A percentile compares a stretch with the other conserved stretches of the same genome.
Conservation (phyloP, 2,329 filamentous ascomycete species). For the Diaporthe batatas region DNA sequence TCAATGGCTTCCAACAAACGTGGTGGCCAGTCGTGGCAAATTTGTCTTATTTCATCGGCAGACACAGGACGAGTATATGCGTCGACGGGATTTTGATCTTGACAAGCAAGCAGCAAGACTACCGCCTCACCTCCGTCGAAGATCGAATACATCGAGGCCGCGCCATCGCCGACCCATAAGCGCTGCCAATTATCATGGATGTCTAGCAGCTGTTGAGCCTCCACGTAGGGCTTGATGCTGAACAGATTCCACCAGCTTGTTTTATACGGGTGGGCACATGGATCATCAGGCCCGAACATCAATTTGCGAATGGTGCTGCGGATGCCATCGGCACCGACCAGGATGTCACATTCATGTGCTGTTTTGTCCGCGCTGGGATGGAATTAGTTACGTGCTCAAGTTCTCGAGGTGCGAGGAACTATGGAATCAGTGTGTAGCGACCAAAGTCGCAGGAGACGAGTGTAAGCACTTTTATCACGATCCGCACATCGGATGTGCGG, state of each 20-base stretch:
- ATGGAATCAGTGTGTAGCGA: constrained; percentile 1
- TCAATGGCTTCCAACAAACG: constrained; percentile 4
- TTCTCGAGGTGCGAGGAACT: background rate
- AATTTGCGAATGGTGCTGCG: constrained; percentile 36
- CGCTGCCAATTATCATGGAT: constrained; percentile 18
- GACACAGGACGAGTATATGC: constrained; percentile 42
- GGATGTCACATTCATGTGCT: constrained; percentile 38
- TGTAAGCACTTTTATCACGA: background rate
- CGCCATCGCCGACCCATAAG: constrained; percentile 15
- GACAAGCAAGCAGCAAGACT: constrained; percentile 11
- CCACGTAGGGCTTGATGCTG: background rate
- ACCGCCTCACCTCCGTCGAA: constrained; percentile 15
- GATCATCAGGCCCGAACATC: constrained; percentile 1
- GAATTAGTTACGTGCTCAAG: background rate
- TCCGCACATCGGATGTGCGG: background rate
- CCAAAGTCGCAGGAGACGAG: background rate
- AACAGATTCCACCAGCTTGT: constrained; percentile 10
- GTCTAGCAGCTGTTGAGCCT: constrained; percentile 21
- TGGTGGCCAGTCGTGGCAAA: constrained; percentile 38
- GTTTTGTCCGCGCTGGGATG: background rate
- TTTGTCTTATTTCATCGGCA: constrained; percentile 44
- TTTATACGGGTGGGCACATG: constrained; percentile 5
- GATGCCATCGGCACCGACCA: constrained; percentile 39
- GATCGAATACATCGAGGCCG: background rate
- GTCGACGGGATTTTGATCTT: constrained; percentile 36